Conservation (phyloP, 164 flowering plant species). For the Chimonanthus salicifolius region DNA sequence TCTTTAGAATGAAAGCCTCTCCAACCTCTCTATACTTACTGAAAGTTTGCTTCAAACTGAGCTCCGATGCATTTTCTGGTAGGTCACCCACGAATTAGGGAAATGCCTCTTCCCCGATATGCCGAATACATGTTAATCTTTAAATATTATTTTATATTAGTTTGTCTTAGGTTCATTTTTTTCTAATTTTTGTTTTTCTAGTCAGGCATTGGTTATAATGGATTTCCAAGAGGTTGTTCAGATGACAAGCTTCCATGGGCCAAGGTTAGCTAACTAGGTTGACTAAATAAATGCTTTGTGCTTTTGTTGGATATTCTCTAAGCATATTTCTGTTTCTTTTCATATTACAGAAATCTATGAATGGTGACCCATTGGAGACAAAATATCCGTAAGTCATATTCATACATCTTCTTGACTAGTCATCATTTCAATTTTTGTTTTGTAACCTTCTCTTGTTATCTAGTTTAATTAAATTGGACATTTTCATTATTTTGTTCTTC, state of each 20-base stretch:
- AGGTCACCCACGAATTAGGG: too few species aligned
- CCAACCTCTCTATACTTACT: too few species aligned
- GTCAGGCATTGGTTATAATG: constrained; percentile 95
- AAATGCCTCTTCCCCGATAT: too few species aligned
- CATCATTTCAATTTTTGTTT: not conserved
- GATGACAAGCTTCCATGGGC: constrained; percentile 99
- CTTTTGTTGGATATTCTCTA: not conserved
- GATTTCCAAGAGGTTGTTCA: constrained; percentile 95
- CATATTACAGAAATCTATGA: constrained; percentile 61
- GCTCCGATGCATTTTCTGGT: too few species aligned
- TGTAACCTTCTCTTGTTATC: not conserved
- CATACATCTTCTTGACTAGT: not conserved
- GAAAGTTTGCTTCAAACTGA: too few species aligned
- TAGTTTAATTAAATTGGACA: not conserved
- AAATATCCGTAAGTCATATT: constrained; percentile 79
- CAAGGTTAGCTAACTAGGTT: constrained; percentile 43
- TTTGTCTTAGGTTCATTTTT: not conserved
- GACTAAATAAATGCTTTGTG: not conserved
- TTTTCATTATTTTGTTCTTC: not conserved
- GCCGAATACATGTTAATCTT: not conserved
- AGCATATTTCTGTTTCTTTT: not conserved
- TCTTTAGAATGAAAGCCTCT: too few species aligned
- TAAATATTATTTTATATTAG: too few species aligned
- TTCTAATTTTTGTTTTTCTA: constrained; percentile 6
- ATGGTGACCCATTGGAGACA: constrained; percentile 74